Conservation (phyloP, 345 rosid genomes). For the Ailanthus altissimus region DNA sequence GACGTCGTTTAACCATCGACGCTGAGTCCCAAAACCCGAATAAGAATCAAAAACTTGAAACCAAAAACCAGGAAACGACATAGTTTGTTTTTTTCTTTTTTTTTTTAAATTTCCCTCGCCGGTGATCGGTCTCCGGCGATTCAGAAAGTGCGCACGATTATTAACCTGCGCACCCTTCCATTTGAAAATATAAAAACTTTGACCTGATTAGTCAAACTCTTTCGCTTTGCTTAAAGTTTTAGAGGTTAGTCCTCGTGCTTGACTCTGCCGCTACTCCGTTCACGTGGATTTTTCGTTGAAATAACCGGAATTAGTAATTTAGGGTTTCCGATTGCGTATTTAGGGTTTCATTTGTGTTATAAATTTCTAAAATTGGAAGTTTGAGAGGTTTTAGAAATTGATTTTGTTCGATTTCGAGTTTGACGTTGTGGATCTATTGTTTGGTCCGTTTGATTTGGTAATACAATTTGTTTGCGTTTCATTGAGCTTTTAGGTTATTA, state of each 20-base stretch:
- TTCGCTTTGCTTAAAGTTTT: slow-evolving; percentile 21
- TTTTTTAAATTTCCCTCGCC: slow-evolving; percentile 25
- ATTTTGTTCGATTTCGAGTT: slow-evolving; percentile 33
- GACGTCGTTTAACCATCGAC: slow-evolving; percentile 27
- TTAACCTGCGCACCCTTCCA: slow-evolving; percentile 45
- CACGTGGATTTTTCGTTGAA: slow-evolving; percentile 26
- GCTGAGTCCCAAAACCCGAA: slow-evolving; percentile 20
- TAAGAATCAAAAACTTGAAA: slow-evolving; percentile 11
- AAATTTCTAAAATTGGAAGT: slow-evolving; percentile 37
- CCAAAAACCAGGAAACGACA: slow-evolving; percentile 27
- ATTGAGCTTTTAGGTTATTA: slow-evolving; percentile 18
- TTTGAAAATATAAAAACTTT: slow-evolving; percentile 16
- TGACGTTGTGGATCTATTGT: slow-evolving; percentile 55
- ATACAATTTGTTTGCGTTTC: slow-evolving; percentile 14
- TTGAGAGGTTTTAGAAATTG: slow-evolving; percentile 40
- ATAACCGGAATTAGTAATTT: slow-evolving; percentile 21
- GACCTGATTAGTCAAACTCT: slow-evolving; percentile 31
- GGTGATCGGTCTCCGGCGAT: slow-evolving; percentile 56
- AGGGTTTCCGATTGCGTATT: slow-evolving; percentile 28
- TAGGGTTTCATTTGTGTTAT: slow-evolving; percentile 22
- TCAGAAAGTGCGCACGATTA: slow-evolving; percentile 47
- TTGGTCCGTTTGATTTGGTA: slow-evolving; percentile 34
- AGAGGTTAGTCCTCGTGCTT: slow-evolving; percentile 33
- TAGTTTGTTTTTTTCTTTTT: slow-evolving; percentile 4
- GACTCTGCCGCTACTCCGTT: slow-evolving; percentile 27